Base-by-base conservation (phyloP, 116 monocot genomes). In the Phalaenopsis hybrid region DNA sequence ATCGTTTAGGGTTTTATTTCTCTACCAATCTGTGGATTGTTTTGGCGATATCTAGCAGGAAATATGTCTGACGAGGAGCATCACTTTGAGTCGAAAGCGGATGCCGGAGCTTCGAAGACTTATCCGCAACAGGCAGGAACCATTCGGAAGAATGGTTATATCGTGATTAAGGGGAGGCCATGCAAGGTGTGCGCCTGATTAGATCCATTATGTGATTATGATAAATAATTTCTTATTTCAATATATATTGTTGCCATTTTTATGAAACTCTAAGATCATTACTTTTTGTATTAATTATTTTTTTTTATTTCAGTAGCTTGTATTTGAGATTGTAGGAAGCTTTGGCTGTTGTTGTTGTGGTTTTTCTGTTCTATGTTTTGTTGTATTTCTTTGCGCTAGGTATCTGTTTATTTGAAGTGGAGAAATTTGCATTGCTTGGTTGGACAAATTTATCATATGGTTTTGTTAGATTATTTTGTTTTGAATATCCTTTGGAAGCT, bases 61-160 rank as follows among this genome's bases (percentile, higher is more conserved):
- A 75, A n/a, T 21, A 92, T 93, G 93, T 93, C 93, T 85, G 93
- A 93, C 80, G 93, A 93, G 75, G 93, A 93, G 81, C 93, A 90
- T 61, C 93, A 93, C 63, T 93, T 93, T 82, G 93, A 93, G 78
- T 90, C 93, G 57, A 88, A 92, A 80, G 92, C 86, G 18, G 93
- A 93, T 65, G 90, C 93, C 49, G 93, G 93, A 4, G 93, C 93
- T 15, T 93, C 93, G 8, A 93, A 90, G 84, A 93, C 93, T 18
- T 93, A 85, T 68, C 93, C 93, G 16, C 93, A 93, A 86, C 93
- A 90, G 83, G 93, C 93, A 6, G 93, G 93, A 13, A 85, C 90
- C n/a, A 93, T 93, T 74, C 81, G 93, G 41, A 93, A 93, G 87
- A 93, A 88, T 43, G 93, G 90, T 2, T 89, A 90, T 84, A 82